A percentile compares a stretch with the other conserved stretches of the same genome.
These are phyloP conservation scores for Naematelia encephala DNA, from an alignment of 768 basidiomycete genomes.

Conservation along the genomic window DNA sequence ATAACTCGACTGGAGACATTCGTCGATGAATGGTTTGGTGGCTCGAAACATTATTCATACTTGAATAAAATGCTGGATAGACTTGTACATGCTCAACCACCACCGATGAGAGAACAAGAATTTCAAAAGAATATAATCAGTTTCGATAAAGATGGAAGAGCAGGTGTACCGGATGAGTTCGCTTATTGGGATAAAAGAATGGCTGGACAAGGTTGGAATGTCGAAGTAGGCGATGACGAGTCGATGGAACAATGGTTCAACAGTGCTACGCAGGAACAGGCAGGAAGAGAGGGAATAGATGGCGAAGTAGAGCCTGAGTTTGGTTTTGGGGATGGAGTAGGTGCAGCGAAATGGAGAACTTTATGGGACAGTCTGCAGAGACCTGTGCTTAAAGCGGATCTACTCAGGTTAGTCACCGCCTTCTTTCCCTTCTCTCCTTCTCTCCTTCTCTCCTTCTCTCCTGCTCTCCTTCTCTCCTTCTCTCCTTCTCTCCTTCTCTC, in stretches of 20 bases:
- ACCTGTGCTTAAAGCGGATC: conserved; percentile 15
- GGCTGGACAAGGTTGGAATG: conserved; percentile 6
- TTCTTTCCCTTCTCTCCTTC: not conserved
- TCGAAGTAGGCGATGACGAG: conserved; percentile 16
- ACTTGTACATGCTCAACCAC: not conserved
- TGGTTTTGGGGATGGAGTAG: not conserved
- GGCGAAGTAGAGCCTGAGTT: not conserved
- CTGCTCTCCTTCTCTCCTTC: not conserved
- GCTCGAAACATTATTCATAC: not conserved
- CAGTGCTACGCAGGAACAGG: not conserved
- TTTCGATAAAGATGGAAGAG: conserved; percentile 1
- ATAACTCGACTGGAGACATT: conserved; percentile 2
- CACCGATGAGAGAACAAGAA: not conserved
- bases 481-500: not conserved
- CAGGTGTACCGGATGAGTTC: conserved; percentile 3
- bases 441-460: not conserved
- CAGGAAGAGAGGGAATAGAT: not conserved
- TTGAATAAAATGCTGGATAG: not conserved
- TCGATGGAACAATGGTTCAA: conserved; percentile 15
- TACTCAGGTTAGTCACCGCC: conserved; percentile 9
- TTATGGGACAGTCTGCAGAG: conserved; percentile 8
- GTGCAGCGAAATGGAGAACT: conserved; percentile 2
- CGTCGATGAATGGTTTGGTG: conserved; percentile 8
- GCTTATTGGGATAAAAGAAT: not conserved
- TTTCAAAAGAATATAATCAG: not conserved